Evolutionary conservation across 31 red algal genomes (phyloP), one percentile per base, ranked within the genome.

Genomic region (Porphyra umbilicalis): DNA sequence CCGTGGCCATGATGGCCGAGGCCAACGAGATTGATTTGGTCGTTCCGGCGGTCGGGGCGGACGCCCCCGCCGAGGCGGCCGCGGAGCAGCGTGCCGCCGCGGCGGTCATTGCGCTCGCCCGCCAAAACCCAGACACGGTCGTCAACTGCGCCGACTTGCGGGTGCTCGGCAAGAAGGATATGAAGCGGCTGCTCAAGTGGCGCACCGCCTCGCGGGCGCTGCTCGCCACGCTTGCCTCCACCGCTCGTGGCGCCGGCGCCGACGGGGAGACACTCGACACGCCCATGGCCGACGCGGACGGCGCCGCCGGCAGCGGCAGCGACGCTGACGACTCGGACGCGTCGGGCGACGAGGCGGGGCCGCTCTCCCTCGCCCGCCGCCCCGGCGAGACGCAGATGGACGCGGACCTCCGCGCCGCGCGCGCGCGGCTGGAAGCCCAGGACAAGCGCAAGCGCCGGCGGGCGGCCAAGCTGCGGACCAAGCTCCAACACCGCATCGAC

Each of bases 181-280:
- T 96, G 76, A 93, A 93, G 79, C 78, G 90, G 11, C 85, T 99
- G 14, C 79, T 99, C 29, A 93, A 96, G 68, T 99, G 93, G 91
- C 86, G 91, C 40, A 13, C 42, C n/a, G 34, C 76, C 35, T 86
- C 91, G 25, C 82, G 92, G 57, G 57, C 57, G 13, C 57, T 71
- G 20, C 16, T 71, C 13, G 25, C 30, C 25, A n/a, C 57, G 13
- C 2, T 71, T 4, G 57, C 57, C 25, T 18, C 57, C 25, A 29
- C 25, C 16, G 1, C 57, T 18, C 25, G 25, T 29, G 57, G 20
- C 57, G 57, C 57, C 25, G 57, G 30, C 57, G 57, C 57, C 25
- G 57, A 71, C 30, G 57, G 57, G 57, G 57, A 71, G 25, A 71
- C 57, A 29, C 20, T 29, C 57, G 57, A 71, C 57, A 71, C 57